phyloP scores from a whole-genome alignment of 2,329 filamentous ascomycete genomes.

The Colletotrichum sp. region DNA sequence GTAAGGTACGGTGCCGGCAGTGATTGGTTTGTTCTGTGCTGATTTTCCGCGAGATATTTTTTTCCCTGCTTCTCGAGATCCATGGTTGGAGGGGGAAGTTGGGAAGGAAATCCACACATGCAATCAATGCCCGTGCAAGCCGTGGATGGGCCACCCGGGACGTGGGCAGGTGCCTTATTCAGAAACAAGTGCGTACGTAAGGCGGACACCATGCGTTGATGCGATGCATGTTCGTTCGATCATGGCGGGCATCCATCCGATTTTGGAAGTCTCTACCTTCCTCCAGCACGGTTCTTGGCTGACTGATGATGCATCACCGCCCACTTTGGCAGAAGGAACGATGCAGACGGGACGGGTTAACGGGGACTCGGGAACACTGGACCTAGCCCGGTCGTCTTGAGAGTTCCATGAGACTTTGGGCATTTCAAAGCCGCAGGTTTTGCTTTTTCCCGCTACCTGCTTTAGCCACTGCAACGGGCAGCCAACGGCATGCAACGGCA shows the following conservation, averaged over 20 bases:
- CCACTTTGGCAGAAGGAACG: neutral
- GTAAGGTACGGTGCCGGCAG: neutral
- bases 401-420: neutral
- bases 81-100: neutral
- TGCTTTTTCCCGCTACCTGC: conserved; percentile 10
- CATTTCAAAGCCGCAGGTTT: neutral
- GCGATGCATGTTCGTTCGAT: conserved; percentile 13
- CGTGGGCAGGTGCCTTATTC: conserved; percentile 2
- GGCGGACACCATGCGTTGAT: neutral
- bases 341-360: neutral
- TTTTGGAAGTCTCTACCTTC: neutral
- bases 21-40: neutral
- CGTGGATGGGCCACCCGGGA: neutral
- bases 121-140: neutral
- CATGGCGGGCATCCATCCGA: neutral
- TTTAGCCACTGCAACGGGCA: neutral
- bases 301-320: conserved; percentile 6
- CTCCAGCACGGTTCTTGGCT: neutral
- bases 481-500: neutral
- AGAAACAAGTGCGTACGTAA: conserved; percentile 16
- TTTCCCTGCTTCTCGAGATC: neutral
- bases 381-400: neutral
- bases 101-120: neutral
- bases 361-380: neutral
- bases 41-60: neutral